A percentile compares a stretch with the other conserved stretches of the same genome.
Conservation (phyloP, 495 filamentous ascomycete genomes). For the Tuber umbilicatum region DNA sequence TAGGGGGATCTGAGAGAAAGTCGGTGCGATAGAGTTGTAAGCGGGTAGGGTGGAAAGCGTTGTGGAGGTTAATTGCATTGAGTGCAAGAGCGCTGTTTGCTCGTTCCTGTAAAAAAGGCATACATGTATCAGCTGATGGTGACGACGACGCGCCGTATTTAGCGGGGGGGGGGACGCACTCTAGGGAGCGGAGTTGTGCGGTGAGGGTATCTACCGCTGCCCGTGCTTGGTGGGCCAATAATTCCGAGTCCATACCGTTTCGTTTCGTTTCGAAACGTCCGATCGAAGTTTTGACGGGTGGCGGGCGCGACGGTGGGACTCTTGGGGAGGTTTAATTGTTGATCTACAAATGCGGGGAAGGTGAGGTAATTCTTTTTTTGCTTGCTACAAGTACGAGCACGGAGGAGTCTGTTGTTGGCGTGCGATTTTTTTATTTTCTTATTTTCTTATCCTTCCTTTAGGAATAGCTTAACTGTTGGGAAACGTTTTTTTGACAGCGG, state of each 20-base stretch:
- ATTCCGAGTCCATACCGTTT: slow-evolving; percentile 29
- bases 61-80: slow-evolving; percentile 31
- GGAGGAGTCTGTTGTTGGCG: not conserved
- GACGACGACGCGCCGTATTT: not conserved
- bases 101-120: slow-evolving; percentile 18
- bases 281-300: slow-evolving; percentile 7
- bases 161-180: slow-evolving; percentile 18
- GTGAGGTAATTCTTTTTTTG: not conserved
- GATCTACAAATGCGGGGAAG: slow-evolving; percentile 26
- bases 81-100: slow-evolving; percentile 36
- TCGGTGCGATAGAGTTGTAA: slow-evolving; percentile 34
- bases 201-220: slow-evolving; percentile 34
- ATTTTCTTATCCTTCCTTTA: not conserved
- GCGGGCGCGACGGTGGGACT: not conserved
- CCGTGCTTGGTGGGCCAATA: slow-evolving; percentile 31
- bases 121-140: slow-evolving; percentile 1
- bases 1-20: slow-evolving; percentile 33
- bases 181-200: slow-evolving; percentile 32
- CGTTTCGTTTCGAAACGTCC: not conserved
- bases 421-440: not conserved
- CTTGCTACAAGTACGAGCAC: not conserved
- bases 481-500: not conserved
- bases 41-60: slow-evolving; percentile 30
- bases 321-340: not conserved
- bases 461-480: not conserved